phyloP scores from a whole-genome alignment of 2,329 filamentous ascomycete species.

The Fusarium penzigii region DNA sequence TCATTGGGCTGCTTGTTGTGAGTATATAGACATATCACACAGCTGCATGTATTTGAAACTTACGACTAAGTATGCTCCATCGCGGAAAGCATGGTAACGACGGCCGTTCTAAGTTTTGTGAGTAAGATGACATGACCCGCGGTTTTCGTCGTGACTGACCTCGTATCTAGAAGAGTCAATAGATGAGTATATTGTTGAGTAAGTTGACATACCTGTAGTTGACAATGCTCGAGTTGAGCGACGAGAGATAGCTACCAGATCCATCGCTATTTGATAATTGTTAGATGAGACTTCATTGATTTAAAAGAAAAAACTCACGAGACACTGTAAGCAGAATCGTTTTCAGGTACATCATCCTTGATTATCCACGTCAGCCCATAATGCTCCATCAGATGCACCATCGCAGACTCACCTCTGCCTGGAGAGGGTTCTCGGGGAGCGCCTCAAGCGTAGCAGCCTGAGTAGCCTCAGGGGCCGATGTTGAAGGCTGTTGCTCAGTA shows the following conservation, averaged over 20 bases:
- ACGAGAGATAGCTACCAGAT: constrained; percentile 8
- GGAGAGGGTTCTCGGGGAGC: background rate
- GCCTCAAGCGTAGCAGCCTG: background rate
- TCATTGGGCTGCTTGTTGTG: constrained; percentile 5
- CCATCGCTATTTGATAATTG: constrained; percentile 1
- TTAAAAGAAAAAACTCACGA: background rate
- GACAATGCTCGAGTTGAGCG: constrained; percentile 7
- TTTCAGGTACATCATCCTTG: constrained; percentile 1
- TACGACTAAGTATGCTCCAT: constrained; percentile 10
- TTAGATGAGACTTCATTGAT: background rate
- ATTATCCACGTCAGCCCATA: background rate
- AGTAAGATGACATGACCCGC: background rate
- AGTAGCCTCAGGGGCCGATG: background rate
- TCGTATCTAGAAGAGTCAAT: constrained; percentile 6
- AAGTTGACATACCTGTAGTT: constrained; percentile 5
- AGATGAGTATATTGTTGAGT: background rate
- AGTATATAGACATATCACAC: background rate
- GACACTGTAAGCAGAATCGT: constrained; percentile 1
- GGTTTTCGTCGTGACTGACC: background rate
- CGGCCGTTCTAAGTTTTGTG: constrained; percentile 6
- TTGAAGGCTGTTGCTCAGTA: background rate
- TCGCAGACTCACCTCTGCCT: constrained; percentile 3
- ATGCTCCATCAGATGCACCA: background rate
- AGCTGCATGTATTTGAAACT: background rate
- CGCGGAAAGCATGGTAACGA: constrained; percentile 8